Conservation (phyloP, 1,139 yeast genomes). For the Hemisphaericaspora subhashii region DNA sequence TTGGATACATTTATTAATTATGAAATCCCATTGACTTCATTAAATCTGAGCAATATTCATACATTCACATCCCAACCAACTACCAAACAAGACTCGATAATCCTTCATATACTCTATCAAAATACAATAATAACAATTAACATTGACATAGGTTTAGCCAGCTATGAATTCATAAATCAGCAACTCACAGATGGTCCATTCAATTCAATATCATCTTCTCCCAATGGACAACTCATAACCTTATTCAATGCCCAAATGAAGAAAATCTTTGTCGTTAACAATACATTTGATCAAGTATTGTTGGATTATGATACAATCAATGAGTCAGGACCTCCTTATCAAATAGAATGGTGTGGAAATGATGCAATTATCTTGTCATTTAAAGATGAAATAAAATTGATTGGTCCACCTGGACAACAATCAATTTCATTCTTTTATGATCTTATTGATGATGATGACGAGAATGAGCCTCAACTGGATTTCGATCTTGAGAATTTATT, state of each 20-base stretch:
- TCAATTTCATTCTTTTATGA: conserved; percentile 50
- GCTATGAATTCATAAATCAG: conserved; percentile 34
- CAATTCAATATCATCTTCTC: conserved; percentile 51
- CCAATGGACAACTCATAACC: conserved; percentile 62
- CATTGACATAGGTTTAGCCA: conserved; percentile 24
- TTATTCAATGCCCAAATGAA: conserved; percentile 46
- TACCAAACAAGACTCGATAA: conserved; percentile 14
- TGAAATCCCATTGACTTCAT: conserved; percentile 23
- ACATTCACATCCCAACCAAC: conserved; percentile 11
- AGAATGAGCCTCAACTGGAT: conserved; percentile 15
- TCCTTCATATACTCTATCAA: conserved; percentile 29
- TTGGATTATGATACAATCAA: conserved; percentile 48
- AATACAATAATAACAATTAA: conserved; percentile 29
- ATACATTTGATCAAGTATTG: conserved; percentile 51
- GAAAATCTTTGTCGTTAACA: conserved; percentile 54
- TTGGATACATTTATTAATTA: conserved; percentile 26
- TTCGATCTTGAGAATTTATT: conserved; percentile 25
- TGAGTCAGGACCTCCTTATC: conserved; percentile 37
- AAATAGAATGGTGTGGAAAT: conserved; percentile 80
- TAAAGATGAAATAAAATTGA: conserved; percentile 63
- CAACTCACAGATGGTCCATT: conserved; percentile 60
- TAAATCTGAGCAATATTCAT: conserved; percentile 18
- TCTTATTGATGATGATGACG: conserved; percentile 32
- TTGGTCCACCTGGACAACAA: conserved; percentile 75
- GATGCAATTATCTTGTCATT: conserved; percentile 70